Evolutionary conservation across 2,329 filamentous ascomycete species (phyloP).

Genomic region (Trichothecium sympodiale): DNA sequence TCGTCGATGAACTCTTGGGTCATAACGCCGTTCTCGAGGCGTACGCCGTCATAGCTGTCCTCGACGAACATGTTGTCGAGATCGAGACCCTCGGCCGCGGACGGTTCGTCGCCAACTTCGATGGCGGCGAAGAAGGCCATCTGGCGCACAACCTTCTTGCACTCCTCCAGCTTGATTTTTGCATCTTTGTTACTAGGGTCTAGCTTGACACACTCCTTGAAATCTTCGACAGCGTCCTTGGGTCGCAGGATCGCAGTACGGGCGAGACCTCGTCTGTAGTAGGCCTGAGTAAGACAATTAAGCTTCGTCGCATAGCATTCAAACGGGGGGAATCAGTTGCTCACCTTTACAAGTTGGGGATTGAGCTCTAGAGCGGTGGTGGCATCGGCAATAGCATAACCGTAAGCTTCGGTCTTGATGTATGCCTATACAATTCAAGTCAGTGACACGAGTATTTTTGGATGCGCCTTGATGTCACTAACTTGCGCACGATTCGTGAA

Average conservation of each 20-base stretch:
- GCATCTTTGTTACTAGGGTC: constrained; percentile 85
- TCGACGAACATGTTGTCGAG: constrained; percentile 78
- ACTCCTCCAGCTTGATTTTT: constrained; percentile 81
- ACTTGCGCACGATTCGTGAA: constrained; percentile 95
- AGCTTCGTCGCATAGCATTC: background rate
- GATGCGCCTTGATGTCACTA: constrained; percentile 17
- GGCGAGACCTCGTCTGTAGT: constrained; percentile 85
- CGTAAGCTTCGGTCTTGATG: constrained; percentile 92
- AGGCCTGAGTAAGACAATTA: constrained; percentile 48
- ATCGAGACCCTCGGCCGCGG: constrained; percentile 82
- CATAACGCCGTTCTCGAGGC: constrained; percentile 64
- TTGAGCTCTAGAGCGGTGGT: constrained; percentile 87
- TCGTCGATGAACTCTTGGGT: constrained; percentile 95
- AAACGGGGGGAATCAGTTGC: constrained; percentile 8
- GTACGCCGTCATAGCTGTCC: constrained; percentile 72
- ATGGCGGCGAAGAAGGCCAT: constrained; percentile 91
- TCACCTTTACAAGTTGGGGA: constrained; percentile 76
- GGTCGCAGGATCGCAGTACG: constrained; percentile 85
- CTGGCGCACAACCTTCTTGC: constrained; percentile 87
- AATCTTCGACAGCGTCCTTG: constrained; percentile 81
- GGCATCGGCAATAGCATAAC: constrained; percentile 83
- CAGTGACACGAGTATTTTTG: constrained; percentile 32
- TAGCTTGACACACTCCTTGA: constrained; percentile 79
- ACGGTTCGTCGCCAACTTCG: constrained; percentile 84
- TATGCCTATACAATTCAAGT: constrained; percentile 55